Evolutionary conservation across 1,284 basidiomycete species (phyloP), one percentile per base, ranked within the genome.

Genomic region (Naganishia sp.): DNA sequence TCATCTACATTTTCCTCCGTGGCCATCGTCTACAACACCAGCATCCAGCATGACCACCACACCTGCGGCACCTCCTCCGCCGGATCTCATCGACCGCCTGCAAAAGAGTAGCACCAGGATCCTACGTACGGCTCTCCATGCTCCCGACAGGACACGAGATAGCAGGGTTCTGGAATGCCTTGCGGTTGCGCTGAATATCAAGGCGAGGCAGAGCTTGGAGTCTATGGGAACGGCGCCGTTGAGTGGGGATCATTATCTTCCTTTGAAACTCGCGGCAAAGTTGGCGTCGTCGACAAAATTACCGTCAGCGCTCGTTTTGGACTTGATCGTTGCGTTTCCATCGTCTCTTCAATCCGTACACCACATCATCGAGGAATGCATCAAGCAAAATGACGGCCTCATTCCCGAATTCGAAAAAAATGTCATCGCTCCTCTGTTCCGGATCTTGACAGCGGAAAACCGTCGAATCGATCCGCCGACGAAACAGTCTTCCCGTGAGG

Each of bases 251-350:
- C 46, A 59, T 10, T 44, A 39, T 11, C 49, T 49, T 15, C 31
- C 55, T 10, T 48, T 65, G 18, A 48, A 28, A 44, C 28, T 65
- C 6, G 55, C 55, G 3, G 46, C 50, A 31, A 28, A 42, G 18
- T 18, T 44, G 11, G 54, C 48, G n/a, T 10, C 36, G 18, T 18
- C 25, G 23, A 25, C 31, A 9, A 28, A 39, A 31, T 21, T 65
- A 33, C 48, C 64, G 5, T 46, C 50, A 33, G 39, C 63, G 10
- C 25, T 66, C 6, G 46, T 66, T 15, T 33, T 69, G n/a, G 65
- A 69, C 42, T 31, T 55, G 10, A 69, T 66, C 23, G 39, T 69
- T 11, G 64, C 68, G 3, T 69, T 64, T 43, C 68, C 68, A 3
- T 50, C 48, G 15, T 61, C 60, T 25, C 53, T 65, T 39, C 52